phyloP scores from a whole-genome alignment of 768 basidiomycete genomes.

The Pleurotus citrinopileatus region DNA sequence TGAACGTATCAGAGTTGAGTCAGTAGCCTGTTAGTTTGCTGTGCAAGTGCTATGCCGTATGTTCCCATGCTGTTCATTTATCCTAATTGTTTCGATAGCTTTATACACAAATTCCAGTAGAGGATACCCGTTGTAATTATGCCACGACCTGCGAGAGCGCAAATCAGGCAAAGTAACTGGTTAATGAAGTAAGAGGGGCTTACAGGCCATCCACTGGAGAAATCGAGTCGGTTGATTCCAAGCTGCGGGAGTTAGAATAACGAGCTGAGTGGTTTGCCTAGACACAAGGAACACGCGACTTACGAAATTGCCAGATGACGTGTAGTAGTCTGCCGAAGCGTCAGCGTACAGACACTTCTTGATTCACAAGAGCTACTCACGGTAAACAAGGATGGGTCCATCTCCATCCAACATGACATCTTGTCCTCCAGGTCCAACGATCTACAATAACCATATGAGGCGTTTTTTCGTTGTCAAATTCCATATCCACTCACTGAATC shows the following conservation, averaged over 20 bases:
- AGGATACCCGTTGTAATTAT: no score
- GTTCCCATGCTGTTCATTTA: no score
- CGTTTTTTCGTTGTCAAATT: background rate
- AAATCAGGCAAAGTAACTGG: background rate
- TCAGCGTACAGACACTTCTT: background rate
- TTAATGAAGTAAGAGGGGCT: background rate
- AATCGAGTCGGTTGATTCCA: conserved; percentile 29
- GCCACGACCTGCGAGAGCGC: background rate
- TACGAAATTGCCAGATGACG: conserved; percentile 22
- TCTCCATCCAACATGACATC: conserved; percentile 31
- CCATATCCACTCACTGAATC: conserved; percentile 30
- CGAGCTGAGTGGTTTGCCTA: background rate
- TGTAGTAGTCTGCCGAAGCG: conserved; percentile 25
- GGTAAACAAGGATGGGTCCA: conserved; percentile 25
- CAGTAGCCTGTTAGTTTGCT: conserved; percentile 3
- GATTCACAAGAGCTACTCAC: conserved; percentile 14
- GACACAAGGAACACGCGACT: conserved; percentile 3
- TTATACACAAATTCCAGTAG: background rate
- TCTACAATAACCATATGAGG: conserved; percentile 23
- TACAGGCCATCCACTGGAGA: conserved; percentile 31
- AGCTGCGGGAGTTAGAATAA: conserved; percentile 13
- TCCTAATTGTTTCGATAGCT: background rate
- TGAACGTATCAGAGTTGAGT: conserved; percentile 42
- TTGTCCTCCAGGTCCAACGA: conserved; percentile 55
- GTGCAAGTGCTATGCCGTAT: no score